Evolutionary conservation across 2,329 filamentous ascomycete genomes (phyloP).

Genomic region (Stachybotrys chartarum): DNA sequence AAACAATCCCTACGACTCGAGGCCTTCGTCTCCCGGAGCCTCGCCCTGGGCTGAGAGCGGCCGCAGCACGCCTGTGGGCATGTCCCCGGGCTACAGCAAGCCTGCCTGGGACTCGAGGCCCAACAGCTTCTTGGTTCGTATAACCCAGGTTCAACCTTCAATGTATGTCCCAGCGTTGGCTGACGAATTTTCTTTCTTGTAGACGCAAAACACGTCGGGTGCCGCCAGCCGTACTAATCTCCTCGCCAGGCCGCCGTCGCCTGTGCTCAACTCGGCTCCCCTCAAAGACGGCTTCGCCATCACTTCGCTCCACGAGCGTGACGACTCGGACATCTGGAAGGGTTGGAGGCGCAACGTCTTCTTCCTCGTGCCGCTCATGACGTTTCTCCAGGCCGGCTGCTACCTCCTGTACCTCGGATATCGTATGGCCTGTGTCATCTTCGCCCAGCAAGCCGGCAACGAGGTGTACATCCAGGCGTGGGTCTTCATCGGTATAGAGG

Average conservation of each 20-base stretch:
- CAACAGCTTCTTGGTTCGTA: constrained; percentile 3
- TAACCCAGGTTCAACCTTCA: neutral
- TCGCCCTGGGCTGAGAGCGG: constrained; percentile 2
- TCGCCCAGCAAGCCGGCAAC: constrained; percentile 34
- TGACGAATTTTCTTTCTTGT: no score
- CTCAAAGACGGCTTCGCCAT: constrained; percentile 26
- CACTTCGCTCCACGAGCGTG: constrained; percentile 32
- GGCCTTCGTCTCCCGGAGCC: neutral
- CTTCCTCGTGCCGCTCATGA: constrained; percentile 28
- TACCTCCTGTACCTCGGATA: constrained; percentile 42
- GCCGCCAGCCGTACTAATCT: neutral
- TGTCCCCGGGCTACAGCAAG: neutral
- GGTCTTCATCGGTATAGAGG: constrained; percentile 49
- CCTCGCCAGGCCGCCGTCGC: constrained; percentile 20
- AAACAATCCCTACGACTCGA: neutral
- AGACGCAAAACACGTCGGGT: neutral
- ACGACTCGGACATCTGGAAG: constrained; percentile 35
- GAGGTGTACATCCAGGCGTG: constrained; percentile 43
- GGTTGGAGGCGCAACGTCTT: constrained; percentile 35
- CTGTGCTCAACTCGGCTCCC: constrained; percentile 18
- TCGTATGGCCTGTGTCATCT: constrained; percentile 45
- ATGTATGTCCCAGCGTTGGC: no score
- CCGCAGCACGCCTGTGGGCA: neutral
- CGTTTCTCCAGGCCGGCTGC: constrained; percentile 31
- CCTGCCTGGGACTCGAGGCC: constrained; percentile 1